Evolutionary conservation across 148 eudicot genomes (phyloP), one percentile per base, ranked within the genome.

Genomic region (Nepenthes mirabilis): DNA sequence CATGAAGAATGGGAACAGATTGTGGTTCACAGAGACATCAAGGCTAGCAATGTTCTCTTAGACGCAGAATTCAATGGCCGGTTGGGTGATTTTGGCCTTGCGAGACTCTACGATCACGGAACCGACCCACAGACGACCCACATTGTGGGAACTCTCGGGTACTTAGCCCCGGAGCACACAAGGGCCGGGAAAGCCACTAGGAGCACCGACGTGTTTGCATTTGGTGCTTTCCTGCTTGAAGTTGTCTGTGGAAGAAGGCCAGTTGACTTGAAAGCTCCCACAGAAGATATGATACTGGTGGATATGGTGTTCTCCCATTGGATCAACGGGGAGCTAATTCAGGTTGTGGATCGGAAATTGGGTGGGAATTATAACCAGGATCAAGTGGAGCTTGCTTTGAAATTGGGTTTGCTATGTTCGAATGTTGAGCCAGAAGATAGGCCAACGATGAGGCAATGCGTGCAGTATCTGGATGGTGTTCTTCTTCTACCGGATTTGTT

Each of bases 391-490:
- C 33, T 81, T 55, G 75, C 56, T 0, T 55, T 81, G 72, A 81
- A 75, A 58, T 47, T 77, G 7, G 85, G 79, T 7, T 56, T 81
- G 69, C 33, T 81, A 1, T 81, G 85, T 51, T 56, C 65, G 0
- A 60, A 72, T 47, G 49, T 55, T 0, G 67, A 66, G 47, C 65
- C 85, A 2, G 51, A 13, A 14, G 58, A 14, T 2, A 67, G 82
- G 70, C 85, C 85, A 1, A 72, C 12, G 11, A 75, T 75, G 82
- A 57, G 74, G 34, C 72, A 77, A 60, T 66, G 74, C 35, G 69
- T 76, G 10, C 66, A 50, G 50, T 70, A 57, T 37, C 56, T 80
- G 47, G 66, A 68, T 14, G 72, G 76, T 11, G 52, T 2, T 23
- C 45, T 58, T 10, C 9, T 23, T 12, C 33, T 71, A 9, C 70